Base-by-base conservation (phyloP, 2,329 filamentous ascomycete genomes). In the Leptographium wingfieldii region DNA sequence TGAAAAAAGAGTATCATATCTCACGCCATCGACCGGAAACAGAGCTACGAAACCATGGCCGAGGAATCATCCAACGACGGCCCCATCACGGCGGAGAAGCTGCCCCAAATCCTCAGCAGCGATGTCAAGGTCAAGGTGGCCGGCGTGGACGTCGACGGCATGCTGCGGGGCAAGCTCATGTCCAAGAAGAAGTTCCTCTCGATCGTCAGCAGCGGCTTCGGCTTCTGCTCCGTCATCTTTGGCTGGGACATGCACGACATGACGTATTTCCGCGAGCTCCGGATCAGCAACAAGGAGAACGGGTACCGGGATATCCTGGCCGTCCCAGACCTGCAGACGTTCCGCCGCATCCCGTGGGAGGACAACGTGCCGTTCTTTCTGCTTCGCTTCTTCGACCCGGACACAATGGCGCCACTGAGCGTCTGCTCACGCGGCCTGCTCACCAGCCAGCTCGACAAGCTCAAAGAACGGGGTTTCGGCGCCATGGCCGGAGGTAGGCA, bases 241-340 rank as follows among this genome's bases (percentile, higher is more conserved):
- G 91, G 92, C 70, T 96, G 92, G 92, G 91, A 96, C 73, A 95
- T 96, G 90, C 91, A 96, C 73, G 92, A 96, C 69, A 80, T 84
- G 76, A 95, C 90, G 12, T 96, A 96, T 72, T 86, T 89, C 71
- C 84, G 81, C 67, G 91, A 96, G 74, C 81, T 96, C 64, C 82
- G 82, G 68, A 87, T 96, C 71, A 94, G 89, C 74, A 96, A 95
- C 74, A 88, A 88, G 66, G 86, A 90, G 68, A 96, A 95, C 70
- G 91, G 91, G 52, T 96, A 95, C 73, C 82, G 86, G 65, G 92
- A 96, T 71, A 75, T 96, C 52, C 80, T 95, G 57, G 91, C 92
- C 16, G 77, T 92, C 46, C 86, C 91, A 0, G 91, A 96, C 69
- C 75, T 96, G 48, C 76, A 74, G 61, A 88, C 81, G 63, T 96